A percentile compares a stretch with the other conserved stretches of the same genome.
These are phyloP conservation scores for Anisodus acutangulus DNA, from an alignment of 257 asterid genomes.

Conservation along the genomic window DNA sequence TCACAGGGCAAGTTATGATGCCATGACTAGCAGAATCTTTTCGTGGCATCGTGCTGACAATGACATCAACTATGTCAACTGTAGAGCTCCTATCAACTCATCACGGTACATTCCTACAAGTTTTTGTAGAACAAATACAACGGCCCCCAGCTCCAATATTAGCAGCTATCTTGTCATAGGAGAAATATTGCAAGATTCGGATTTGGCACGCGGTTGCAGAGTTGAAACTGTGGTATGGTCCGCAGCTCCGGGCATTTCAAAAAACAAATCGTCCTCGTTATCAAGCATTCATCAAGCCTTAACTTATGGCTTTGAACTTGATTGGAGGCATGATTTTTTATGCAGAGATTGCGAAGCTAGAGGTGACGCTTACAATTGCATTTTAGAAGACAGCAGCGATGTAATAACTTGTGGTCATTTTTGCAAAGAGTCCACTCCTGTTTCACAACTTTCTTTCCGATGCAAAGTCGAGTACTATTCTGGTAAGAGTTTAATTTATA, in stretches of 20 bases:
- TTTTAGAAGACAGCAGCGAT: neutral
- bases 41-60: neutral
- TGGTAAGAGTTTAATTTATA: neutral
- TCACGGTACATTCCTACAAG: conserved; percentile 42
- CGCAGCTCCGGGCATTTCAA: conserved; percentile 32
- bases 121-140: conserved; percentile 44
- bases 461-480: conserved; percentile 23
- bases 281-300: neutral
- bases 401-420: conserved; percentile 36
- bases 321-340: neutral
- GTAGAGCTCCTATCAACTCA: conserved; percentile 42
- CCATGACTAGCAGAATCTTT: conserved; percentile 20
- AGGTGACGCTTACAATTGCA: conserved; percentile 27
- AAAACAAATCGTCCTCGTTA: neutral
- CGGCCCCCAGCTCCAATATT: neutral
- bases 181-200: conserved; percentile 32
- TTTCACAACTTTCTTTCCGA: neutral
- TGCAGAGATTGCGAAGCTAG: conserved; percentile 34
- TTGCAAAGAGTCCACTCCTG: conserved; percentile 1
- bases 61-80: conserved; percentile 44
- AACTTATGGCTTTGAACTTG: conserved; percentile 21
- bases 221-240: conserved; percentile 37
- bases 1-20: conserved; percentile 24
- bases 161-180: conserved; percentile 46
- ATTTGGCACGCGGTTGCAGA: conserved; percentile 54